phyloP scores from a whole-genome alignment of 129 eudicot genomes.

The Lactuca sativa region DNA sequence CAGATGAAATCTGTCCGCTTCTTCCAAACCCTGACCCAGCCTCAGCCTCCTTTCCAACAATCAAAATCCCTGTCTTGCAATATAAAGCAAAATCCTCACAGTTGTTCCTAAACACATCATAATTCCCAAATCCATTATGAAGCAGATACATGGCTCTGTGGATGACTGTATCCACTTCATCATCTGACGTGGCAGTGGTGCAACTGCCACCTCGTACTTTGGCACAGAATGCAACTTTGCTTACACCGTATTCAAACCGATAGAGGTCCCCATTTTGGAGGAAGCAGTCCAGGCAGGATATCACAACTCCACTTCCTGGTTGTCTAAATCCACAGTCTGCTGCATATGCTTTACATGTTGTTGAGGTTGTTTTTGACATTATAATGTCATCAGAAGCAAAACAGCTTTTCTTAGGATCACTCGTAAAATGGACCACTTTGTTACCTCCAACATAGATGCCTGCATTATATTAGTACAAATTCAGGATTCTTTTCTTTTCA shows the following conservation, averaged over 20 bases:
- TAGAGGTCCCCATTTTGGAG: constrained; percentile 38
- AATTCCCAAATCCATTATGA: constrained; percentile 55
- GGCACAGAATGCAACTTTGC: constrained; percentile 26
- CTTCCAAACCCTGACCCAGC: constrained; percentile 17
- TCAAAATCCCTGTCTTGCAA: constrained; percentile 52
- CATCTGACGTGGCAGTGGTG: constrained; percentile 54
- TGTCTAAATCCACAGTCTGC: constrained; percentile 40
- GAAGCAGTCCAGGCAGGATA: constrained; percentile 59
- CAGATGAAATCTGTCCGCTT: constrained; percentile 53
- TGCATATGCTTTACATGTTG: neutral
- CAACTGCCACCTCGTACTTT: constrained; percentile 62
- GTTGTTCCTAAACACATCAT: constrained; percentile 46
- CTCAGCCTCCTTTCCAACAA: neutral
- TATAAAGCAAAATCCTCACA: constrained; percentile 65
- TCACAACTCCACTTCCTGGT: constrained; percentile 40
- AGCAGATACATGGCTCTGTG: constrained; percentile 56
- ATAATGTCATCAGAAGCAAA: neutral
- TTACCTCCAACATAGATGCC: constrained; percentile 57
- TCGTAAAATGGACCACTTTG: constrained; percentile 61
- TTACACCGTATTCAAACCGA: constrained; percentile 43
- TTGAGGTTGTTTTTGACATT: neutral
- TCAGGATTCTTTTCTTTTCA: neutral
- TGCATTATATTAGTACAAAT: neutral
- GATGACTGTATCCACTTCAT: constrained; percentile 40
- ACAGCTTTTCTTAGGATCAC: constrained; percentile 7